These are phyloP conservation scores for Boletus tomentosulus DNA, from an alignment of 768 basidiomycete genomes.

Conservation along the genomic window DNA sequence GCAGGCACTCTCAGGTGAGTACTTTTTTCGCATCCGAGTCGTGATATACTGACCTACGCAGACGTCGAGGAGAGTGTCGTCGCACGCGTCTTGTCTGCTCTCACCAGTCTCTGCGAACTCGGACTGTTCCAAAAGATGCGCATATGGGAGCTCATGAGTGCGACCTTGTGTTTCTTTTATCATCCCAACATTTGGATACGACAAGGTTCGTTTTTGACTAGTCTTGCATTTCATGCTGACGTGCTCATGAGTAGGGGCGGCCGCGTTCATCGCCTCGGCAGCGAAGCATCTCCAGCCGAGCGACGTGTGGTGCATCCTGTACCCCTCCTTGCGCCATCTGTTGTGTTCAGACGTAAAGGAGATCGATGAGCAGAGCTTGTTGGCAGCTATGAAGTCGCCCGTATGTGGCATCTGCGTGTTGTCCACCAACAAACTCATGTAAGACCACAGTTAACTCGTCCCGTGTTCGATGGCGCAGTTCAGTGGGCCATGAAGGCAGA, in stretches of 20 bases:
- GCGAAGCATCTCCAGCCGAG: constrained; percentile 77
- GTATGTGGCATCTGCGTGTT: constrained; percentile 41
- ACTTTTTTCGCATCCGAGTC: background rate
- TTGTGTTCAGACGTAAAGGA: constrained; percentile 76
- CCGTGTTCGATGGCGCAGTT: constrained; percentile 80
- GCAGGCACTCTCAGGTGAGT: constrained; percentile 85
- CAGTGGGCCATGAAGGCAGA: constrained; percentile 87
- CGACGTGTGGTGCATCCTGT: constrained; percentile 96
- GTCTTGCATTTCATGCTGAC: background rate
- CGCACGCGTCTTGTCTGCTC: constrained; percentile 79
- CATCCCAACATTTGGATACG: constrained; percentile 97
- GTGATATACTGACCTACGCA: constrained; percentile 29
- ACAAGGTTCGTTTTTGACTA: constrained; percentile 55
- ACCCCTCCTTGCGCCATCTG: constrained; percentile 84
- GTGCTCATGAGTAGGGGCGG: constrained; percentile 53
- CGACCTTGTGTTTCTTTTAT: constrained; percentile 82
- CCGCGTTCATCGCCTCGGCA: constrained; percentile 83
- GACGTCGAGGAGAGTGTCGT: constrained; percentile 96
- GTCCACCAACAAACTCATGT: background rate
- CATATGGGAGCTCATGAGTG: constrained; percentile 96
- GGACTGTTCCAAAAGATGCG: constrained; percentile 90
- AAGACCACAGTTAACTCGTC: constrained; percentile 47
- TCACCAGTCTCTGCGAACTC: constrained; percentile 86
- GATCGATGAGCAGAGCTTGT: constrained; percentile 70
- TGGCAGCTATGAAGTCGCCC: constrained; percentile 72